These are phyloP conservation scores for Neophaeococcomyces mojaviensis DNA, from an alignment of 2,329 filamentous ascomycete genomes.

Conservation along the genomic window DNA sequence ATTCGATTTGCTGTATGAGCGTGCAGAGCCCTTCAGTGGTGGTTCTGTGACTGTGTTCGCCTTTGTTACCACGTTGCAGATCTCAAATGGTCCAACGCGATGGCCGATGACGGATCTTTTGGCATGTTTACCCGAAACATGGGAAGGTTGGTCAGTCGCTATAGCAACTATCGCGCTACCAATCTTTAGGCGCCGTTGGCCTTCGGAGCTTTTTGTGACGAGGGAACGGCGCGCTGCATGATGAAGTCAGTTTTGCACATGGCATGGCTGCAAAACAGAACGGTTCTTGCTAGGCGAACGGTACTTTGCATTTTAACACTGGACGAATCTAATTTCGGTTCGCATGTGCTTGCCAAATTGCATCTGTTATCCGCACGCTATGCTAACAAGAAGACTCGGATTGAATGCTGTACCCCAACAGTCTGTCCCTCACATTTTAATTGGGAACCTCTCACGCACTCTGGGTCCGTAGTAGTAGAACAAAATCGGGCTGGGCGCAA, in stretches of 20 bases:
- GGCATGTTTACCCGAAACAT: neutral
- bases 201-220: neutral
- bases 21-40: slow-evolving; percentile 2
- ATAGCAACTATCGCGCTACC: slow-evolving; percentile 3
- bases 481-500: slow-evolving; percentile 43
- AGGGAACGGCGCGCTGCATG: slow-evolving; percentile 8
- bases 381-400: too few relatives aligned
- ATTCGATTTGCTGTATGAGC: neutral
- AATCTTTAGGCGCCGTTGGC: neutral
- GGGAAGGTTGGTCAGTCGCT: neutral
- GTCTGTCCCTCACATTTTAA: slow-evolving; percentile 7
- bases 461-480: slow-evolving; percentile 43
- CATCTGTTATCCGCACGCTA: too few relatives aligned
- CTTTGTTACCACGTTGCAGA: neutral
- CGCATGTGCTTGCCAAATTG: too few relatives aligned
- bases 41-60: neutral
- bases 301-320: too few relatives aligned
- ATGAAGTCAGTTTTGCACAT: slow-evolving; percentile 1
- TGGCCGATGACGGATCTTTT: neutral
- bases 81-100: neutral
- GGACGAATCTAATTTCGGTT: too few relatives aligned
- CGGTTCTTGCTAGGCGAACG: too few relatives aligned
- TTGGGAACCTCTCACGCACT: slow-evolving; percentile 38
- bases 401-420: too few relatives aligned
- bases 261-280: too few relatives aligned